A percentile compares a stretch with the other conserved stretches of the same genome.
These are phyloP conservation scores for Aphanomyces euteiches DNA, from an alignment of 352 stramenopile species.

Conservation along the genomic window DNA sequence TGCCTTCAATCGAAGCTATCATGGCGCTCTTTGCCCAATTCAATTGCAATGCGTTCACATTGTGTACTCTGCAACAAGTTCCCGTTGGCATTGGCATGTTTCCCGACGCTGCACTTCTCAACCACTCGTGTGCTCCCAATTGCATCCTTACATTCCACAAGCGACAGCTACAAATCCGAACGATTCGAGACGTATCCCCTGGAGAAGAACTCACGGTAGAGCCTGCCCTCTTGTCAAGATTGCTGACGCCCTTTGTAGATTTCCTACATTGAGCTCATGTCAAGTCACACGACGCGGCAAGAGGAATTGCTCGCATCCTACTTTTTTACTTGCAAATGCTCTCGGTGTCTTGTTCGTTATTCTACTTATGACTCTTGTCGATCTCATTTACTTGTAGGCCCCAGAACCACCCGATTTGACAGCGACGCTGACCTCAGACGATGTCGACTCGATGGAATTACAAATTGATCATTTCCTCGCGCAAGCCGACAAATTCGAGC, in stretches of 20 bases:
- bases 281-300: constrained; percentile 41
- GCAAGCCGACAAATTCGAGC: not conserved
- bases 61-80: constrained; percentile 47
- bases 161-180: constrained; percentile 46
- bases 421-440: not conserved
- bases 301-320: constrained; percentile 49
- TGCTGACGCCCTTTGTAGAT: constrained; percentile 33
- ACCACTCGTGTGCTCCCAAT: constrained; percentile 72
- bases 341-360: constrained; percentile 25
- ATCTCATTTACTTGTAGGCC: not conserved
- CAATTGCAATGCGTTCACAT: constrained; percentile 79
- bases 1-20: constrained; percentile 36
- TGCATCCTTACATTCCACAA: constrained; percentile 63
- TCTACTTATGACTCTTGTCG: not conserved
- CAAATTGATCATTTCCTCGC: not conserved
- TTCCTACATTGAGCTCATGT: constrained; percentile 68
- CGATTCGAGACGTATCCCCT: constrained; percentile 40
- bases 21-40: constrained; percentile 59
- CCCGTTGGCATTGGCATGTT: constrained; percentile 65
- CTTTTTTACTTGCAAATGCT: constrained; percentile 64
- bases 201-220: constrained; percentile 58
- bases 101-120: constrained; percentile 57
- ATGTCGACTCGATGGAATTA: not conserved
- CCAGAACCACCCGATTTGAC: not conserved
- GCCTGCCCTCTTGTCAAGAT: not conserved